These are phyloP conservation scores for Blastobotrys ciferrii DNA, from an alignment of 1,139 yeast species.

Conservation along the genomic window DNA sequence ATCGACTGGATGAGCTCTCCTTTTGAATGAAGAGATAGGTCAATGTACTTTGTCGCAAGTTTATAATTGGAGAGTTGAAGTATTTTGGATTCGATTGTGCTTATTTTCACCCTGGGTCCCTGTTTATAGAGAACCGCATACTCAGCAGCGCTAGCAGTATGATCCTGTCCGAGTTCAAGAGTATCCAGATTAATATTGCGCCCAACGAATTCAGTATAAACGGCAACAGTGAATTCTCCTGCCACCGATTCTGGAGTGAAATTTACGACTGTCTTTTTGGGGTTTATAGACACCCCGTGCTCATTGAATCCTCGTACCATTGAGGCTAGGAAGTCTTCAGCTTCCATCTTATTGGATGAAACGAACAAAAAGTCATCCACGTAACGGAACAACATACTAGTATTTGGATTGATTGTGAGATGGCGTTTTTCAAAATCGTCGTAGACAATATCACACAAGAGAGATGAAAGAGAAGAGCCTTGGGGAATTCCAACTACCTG, in stretches of 20 bases:
- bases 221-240: neutral
- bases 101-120: neutral
- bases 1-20: neutral
- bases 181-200: constrained; percentile 15
- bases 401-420: neutral
- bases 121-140: neutral
- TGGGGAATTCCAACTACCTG: constrained; percentile 78
- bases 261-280: constrained; percentile 49
- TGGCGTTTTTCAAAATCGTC: constrained; percentile 51
- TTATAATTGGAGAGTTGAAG: neutral
- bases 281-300: constrained; percentile 62
- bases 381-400: constrained; percentile 53
- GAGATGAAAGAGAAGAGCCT: constrained; percentile 76
- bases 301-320: constrained; percentile 41
- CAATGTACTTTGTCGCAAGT: constrained; percentile 1
- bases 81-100: neutral
- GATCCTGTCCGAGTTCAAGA: constrained; percentile 14
- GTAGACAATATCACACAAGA: constrained; percentile 73
- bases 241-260: constrained; percentile 20
- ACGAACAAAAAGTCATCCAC: constrained; percentile 86
- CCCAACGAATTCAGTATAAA: constrained; percentile 19
- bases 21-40: neutral
- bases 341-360: constrained; percentile 40
- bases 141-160: neutral
- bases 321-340: constrained; percentile 3